phyloP scores from a whole-genome alignment of 352 stramenopile species.

The Phytophthora lateralis region DNA sequence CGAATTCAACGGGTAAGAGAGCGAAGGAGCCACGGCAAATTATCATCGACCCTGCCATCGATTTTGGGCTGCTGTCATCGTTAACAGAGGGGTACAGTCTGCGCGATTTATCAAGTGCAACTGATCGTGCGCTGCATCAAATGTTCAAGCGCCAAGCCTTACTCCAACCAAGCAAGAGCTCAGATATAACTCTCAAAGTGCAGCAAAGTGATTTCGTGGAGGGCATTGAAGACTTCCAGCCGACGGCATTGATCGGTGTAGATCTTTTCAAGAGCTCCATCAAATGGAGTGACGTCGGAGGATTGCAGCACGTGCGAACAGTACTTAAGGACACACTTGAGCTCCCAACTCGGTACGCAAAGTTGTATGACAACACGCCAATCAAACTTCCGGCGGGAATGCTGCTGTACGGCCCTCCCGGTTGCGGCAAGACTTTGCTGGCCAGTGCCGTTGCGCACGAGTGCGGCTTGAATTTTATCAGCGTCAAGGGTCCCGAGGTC shows the following conservation, averaged over 20 bases:
- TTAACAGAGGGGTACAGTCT: slow-evolving; percentile 83
- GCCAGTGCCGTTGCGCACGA: slow-evolving; percentile 88
- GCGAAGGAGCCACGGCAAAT: slow-evolving; percentile 13
- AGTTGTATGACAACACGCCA: slow-evolving; percentile 81
- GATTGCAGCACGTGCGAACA: slow-evolving; percentile 77
- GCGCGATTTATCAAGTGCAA: slow-evolving; percentile 75
- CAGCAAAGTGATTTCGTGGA: slow-evolving; percentile 76
- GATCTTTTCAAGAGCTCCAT: slow-evolving; percentile 88
- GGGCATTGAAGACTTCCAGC: slow-evolving; percentile 79
- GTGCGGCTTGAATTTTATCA: slow-evolving; percentile 91
- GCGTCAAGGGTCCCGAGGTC: slow-evolving; percentile 90
- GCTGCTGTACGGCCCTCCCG: slow-evolving; percentile 89
- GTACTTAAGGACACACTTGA: slow-evolving; percentile 91
- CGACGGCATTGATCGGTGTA: slow-evolving; percentile 78
- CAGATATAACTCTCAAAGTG: slow-evolving; percentile 31
- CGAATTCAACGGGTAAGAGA: slow-evolving; percentile 30
- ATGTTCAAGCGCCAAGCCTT: slow-evolving; percentile 53
- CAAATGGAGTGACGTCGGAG: slow-evolving; percentile 89
- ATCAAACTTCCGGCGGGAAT: slow-evolving; percentile 88
- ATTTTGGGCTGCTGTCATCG: slow-evolving; percentile 64
- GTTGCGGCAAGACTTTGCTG: slow-evolving; percentile 91
- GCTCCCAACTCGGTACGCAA: slow-evolving; percentile 78
- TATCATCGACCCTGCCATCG: slow-evolving; percentile 57
- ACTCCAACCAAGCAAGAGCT: slow-evolving; percentile 12
- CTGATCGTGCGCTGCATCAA: slow-evolving; percentile 71